Percentiles rank a stretch among this genome's conserved stretches.
Conservation (phyloP, 2,329 filamentous ascomycete species). For the Cladosporium halotolerans region DNA sequence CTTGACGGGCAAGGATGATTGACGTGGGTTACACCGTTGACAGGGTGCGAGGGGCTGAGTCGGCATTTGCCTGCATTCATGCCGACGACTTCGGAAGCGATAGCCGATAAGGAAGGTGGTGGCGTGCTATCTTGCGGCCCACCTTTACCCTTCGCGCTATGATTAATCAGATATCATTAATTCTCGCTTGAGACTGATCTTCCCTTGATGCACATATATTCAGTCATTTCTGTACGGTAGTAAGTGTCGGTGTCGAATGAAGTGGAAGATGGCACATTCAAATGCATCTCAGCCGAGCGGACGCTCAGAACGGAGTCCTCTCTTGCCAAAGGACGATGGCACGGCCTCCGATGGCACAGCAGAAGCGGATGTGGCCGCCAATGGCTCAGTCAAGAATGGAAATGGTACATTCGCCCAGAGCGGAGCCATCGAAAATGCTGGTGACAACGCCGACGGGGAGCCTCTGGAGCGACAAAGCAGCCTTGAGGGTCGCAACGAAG, state of each 20-base stretch:
- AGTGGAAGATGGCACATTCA: background rate
- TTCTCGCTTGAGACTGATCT: background rate
- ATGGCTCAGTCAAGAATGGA: background rate
- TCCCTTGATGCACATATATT: too few species aligned
- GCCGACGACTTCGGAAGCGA: background rate
- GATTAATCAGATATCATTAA: background rate
- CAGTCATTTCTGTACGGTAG: too few species aligned
- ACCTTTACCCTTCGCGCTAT: background rate
- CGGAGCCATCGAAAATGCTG: background rate
- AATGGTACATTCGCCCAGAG: background rate
- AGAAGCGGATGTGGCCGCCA: background rate
- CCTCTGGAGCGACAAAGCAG: conserved; percentile 33
- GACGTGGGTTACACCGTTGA: too few species aligned
- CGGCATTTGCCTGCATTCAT: background rate
- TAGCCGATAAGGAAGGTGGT: conserved; percentile 4
- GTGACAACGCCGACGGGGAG: conserved; percentile 21
- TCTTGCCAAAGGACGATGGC: background rate
- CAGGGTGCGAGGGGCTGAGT: background rate
- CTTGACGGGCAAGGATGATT: too few species aligned
- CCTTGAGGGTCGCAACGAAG: conserved; percentile 30
- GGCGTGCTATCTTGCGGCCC: conserved; percentile 9
- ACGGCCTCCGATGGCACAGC: background rate
- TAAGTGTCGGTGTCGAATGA: background rate
- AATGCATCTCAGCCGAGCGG: background rate
- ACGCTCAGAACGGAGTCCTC: conserved; percentile 2